A percentile compares a stretch with the other conserved stretches of the same genome.
phyloP scores from a whole-genome alignment of 768 basidiomycete genomes.

The Gloeophyllum trabeum region DNA sequence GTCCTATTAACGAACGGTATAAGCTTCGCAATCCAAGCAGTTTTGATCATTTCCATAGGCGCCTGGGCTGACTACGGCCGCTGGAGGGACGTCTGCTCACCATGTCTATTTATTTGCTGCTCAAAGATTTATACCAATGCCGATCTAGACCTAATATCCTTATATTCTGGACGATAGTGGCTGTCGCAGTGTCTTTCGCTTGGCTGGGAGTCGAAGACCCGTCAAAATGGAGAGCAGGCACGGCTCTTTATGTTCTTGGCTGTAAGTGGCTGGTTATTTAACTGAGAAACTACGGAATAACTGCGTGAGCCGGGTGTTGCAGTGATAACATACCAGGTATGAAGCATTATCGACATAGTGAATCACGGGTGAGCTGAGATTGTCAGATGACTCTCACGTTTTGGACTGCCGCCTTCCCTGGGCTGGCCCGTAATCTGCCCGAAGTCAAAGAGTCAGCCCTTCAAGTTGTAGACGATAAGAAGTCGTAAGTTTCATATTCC shows the following conservation, averaged over 20 bases:
- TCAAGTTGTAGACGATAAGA: conserved; percentile 27
- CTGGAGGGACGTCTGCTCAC: conserved; percentile 40
- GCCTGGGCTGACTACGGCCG: conserved; percentile 79
- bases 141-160: conserved; percentile 57
- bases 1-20: conserved; percentile 73
- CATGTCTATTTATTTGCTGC: background rate
- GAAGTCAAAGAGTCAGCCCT: conserved; percentile 46
- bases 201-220: conserved; percentile 69
- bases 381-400: conserved; percentile 52
- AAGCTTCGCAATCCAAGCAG: conserved; percentile 67
- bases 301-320: too few species aligned
- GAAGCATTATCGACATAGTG: too few species aligned
- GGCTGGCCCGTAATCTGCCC: conserved; percentile 57
- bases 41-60: conserved; percentile 51
- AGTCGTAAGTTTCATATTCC: conserved; percentile 27
- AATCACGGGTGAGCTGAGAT: background rate
- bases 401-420: conserved; percentile 79
- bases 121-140: background rate
- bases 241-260: conserved; percentile 53
- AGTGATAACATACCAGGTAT: conserved; percentile 70
- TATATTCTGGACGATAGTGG: conserved; percentile 58
- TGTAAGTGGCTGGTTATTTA: conserved; percentile 28
- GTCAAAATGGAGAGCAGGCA: conserved; percentile 50
- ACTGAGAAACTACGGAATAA: too few species aligned
- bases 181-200: conserved; percentile 59